Base-by-base conservation (phyloP, 306 rosid species). In the Citrullus colocynthis region DNA sequence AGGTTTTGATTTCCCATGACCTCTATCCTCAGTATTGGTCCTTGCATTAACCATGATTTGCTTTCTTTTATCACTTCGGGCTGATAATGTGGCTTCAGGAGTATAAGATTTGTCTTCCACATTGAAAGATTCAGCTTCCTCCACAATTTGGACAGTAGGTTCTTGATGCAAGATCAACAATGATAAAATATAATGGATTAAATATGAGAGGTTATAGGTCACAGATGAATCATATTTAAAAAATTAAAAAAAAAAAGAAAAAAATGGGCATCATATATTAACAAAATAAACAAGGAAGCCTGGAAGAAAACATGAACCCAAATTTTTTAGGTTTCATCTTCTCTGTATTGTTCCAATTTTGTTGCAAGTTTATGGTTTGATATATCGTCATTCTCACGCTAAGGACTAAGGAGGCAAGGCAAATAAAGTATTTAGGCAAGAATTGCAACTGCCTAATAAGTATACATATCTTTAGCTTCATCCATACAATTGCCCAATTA, bases 61-160 rank as follows among this genome's bases (percentile, higher is more conserved):
- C 74, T 86, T 88, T 20, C 61, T 60, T 85, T 83, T 88, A 73
- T 83, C 87, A 55, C 75, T 85, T 79, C 87, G 91, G 82, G 89
- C 85, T 59, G 88, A 81, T 55, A 92, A 89, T 78, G 91, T 82
- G 57, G 82, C 86, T 86, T 90, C 92, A 41, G 87, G 96, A 48
- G 85, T 64, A 85, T 84, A 52, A 70, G 83, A 81, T 65, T 89
- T 87, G 30, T 87, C 87, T 81, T 91, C 93, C 76, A 79, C 65
- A 80, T 82, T 93, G 78, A 79, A 71, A 62, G 77, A 57, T 65
- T 65, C 77, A 83, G 74, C 85, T 65, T 89, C 93, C 75, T 89
- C 93, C 85, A 87, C 89, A 86, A 90, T 82, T 87, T 81, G 91
- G 78, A 84, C 83, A 59, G 92, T 84, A 76, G 95, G 86, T 77